Percentiles rank a stretch among this genome's conserved stretches.
Evolutionary conservation across 805 yeast genomes (phyloP).

Genomic region (Metschnikowia aberdeeniae): DNA sequence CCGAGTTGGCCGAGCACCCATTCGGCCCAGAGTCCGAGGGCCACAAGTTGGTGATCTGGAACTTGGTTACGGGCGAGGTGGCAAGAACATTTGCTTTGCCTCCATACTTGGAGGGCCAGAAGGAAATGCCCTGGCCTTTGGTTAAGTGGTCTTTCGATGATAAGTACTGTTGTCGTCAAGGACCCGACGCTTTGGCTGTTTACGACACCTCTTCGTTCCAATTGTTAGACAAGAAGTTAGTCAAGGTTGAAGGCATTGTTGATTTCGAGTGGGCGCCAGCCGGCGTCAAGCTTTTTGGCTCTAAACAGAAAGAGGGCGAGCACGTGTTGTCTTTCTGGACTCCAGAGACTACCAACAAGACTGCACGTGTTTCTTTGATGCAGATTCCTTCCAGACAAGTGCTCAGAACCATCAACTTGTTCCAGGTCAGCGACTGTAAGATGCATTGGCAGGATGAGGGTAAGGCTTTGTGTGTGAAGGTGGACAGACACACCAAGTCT

Average conservation of each 20-base stretch:
- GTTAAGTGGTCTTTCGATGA: slow-evolving; percentile 95
- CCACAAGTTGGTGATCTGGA: slow-evolving; percentile 93
- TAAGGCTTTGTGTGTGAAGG: slow-evolving; percentile 83
- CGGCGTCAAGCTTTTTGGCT: slow-evolving; percentile 61
- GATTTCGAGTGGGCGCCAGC: slow-evolving; percentile 97
- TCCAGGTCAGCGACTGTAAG: slow-evolving; percentile 88
- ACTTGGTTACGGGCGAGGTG: slow-evolving; percentile 74
- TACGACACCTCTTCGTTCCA: slow-evolving; percentile 79
- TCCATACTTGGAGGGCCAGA: slow-evolving; percentile 60
- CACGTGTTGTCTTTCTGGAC: slow-evolving; percentile 91
- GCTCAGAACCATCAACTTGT: slow-evolving; percentile 85
- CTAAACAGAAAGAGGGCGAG: slow-evolving; percentile 50
- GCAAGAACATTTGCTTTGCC: slow-evolving; percentile 89
- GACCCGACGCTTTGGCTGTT: slow-evolving; percentile 87
- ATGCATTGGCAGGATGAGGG: slow-evolving; percentile 93
- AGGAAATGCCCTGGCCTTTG: slow-evolving; percentile 90
- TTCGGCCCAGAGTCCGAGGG: slow-evolving; percentile 87
- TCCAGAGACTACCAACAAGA: slow-evolving; percentile 87
- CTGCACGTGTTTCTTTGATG: slow-evolving; percentile 90
- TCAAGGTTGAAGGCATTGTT: slow-evolving; percentile 77
- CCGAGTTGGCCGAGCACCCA: slow-evolving; percentile 67
- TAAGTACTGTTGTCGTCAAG: slow-evolving; percentile 90
- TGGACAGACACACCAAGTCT: slow-evolving; percentile 94
- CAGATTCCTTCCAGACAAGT: slow-evolving; percentile 80
- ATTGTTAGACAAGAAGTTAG: slow-evolving; percentile 78